These are phyloP conservation scores for Geotrichum bryndzae DNA, from an alignment of 1,139 yeast genomes.

Conservation along the genomic window DNA sequence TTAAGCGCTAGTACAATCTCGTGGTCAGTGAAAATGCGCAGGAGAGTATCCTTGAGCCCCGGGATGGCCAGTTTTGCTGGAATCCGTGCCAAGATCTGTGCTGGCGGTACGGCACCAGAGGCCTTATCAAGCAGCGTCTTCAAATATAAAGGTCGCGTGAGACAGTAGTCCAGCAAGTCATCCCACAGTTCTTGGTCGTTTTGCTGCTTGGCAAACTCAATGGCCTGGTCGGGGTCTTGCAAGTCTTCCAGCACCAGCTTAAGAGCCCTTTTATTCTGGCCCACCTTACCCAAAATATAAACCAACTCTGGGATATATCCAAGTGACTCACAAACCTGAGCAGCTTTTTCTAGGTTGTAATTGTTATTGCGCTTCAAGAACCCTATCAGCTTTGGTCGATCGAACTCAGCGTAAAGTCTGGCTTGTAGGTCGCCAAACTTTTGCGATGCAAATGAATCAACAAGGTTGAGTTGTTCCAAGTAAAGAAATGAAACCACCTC, in stretches of 20 bases:
- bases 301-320: constrained; percentile 65
- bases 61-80: constrained; percentile 57
- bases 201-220: constrained; percentile 68
- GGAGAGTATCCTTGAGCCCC: constrained; percentile 57
- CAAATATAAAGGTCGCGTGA: constrained; percentile 67
- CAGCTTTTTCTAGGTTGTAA: constrained; percentile 67
- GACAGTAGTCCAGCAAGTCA: constrained; percentile 62
- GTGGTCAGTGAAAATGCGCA: constrained; percentile 59
- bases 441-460: constrained; percentile 50
- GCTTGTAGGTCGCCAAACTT: constrained; percentile 65
- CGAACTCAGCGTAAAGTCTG: constrained; percentile 56
- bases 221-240: constrained; percentile 74
- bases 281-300: constrained; percentile 74
- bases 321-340: constrained; percentile 52
- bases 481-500: constrained; percentile 52
- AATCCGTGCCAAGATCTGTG: constrained; percentile 58
- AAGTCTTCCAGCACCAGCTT: constrained; percentile 68
- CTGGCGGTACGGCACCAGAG: constrained; percentile 51
- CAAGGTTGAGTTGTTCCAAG: constrained; percentile 48
- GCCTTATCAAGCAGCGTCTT: constrained; percentile 66
- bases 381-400: constrained; percentile 47
- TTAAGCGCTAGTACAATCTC: constrained; percentile 55
- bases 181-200: constrained; percentile 77
- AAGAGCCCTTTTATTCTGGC: constrained; percentile 72
- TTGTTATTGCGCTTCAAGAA: constrained; percentile 49